Base-by-base conservation (phyloP, 169 alveolate genomes). In the Haemoproteus tartakovskyi region DNA sequence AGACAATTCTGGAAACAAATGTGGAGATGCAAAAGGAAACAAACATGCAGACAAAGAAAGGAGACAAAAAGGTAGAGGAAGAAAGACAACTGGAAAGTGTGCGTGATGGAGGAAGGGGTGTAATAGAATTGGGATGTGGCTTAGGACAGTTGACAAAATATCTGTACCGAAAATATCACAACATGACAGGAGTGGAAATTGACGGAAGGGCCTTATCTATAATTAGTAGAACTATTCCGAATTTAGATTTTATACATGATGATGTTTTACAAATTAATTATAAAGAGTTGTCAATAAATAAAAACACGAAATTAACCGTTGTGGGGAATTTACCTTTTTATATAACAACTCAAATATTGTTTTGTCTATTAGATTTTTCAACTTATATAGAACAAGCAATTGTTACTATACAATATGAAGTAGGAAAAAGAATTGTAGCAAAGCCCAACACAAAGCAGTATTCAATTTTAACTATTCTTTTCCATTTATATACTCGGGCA, bases 101-200 rank as follows among this genome's bases (percentile, higher is more conserved):
- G 18, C n/a, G 24, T 33, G 27, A 50, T 30, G 37, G 82, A 16
- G 86, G 94, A 51, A 47, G 85, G 8, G 89, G 88, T 4, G 89
- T 91, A 30, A 80, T 91, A 11, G 95, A 91, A 46, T 78, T 91
- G 19, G 95, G 95, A 12, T 90, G 93, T 2, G 95, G 95, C n/a
- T 54, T 88, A 8, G 95, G 95, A 6, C 90, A 93, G 22, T 56
- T 91, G 38, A 91, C 93, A 11, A 84, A 89, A 24, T 62, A 84
- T 29, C 87, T 91, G 22, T 78, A 48, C 46, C 62, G 63, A 48
- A 83, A 86, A 64, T 91, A 81, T 64, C 81, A 87, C 12, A 78
- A 86, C 22, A 89, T 91, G 94, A 62, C 91, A 21, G 93, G 91
- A 62, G 48, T 91, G 5, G 95, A 91, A 79, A 82, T 89, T 4